These are phyloP conservation scores for Dendrobium chrysotoxum DNA, from an alignment of 106 monocot genomes.

Conservation along the genomic window DNA sequence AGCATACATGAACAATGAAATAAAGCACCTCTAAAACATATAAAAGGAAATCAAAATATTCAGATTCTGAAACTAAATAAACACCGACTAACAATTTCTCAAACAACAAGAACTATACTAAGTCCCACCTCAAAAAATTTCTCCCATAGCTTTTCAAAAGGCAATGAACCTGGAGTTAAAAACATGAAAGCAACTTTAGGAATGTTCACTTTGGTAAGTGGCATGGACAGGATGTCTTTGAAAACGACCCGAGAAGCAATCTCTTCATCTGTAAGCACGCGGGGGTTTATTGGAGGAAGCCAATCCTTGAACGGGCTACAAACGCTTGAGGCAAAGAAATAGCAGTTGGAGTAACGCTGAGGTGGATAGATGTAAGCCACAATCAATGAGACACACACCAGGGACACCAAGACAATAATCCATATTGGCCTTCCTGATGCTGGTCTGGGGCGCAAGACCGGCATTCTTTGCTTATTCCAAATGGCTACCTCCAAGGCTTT, in stretches of 20 bases:
- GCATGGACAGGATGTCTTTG: conserved; percentile 48
- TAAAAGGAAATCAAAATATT: not conserved
- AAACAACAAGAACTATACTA: not conserved
- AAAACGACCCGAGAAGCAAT: conserved; percentile 47
- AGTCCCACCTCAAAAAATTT: conserved; percentile 61
- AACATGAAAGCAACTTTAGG: conserved; percentile 96
- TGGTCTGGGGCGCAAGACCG: conserved; percentile 31
- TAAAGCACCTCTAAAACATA: not conserved
- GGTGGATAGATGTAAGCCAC: conserved; percentile 65
- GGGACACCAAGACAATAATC: conserved; percentile 57
- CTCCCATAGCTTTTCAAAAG: conserved; percentile 97
- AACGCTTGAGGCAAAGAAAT: conserved; percentile 58
- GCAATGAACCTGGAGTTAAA: conserved; percentile 78
- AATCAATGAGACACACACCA: conserved; percentile 63
- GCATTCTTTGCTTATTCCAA: conserved; percentile 33
- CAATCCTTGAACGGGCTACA: conserved; percentile 67
- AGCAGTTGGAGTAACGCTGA: conserved; percentile 40
- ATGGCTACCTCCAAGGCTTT: conserved; percentile 23
- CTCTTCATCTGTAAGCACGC: conserved; percentile 73
- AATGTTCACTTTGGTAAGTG: conserved; percentile 28
- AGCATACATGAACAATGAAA: not conserved
- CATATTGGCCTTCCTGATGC: conserved; percentile 60
- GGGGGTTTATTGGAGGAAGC: conserved; percentile 54
- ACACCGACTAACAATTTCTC: too few relatives aligned
- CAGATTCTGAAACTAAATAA: not conserved